phyloP scores from a whole-genome alignment of 1,139 yeast genomes.

The Geotrichum bryndzae region DNA sequence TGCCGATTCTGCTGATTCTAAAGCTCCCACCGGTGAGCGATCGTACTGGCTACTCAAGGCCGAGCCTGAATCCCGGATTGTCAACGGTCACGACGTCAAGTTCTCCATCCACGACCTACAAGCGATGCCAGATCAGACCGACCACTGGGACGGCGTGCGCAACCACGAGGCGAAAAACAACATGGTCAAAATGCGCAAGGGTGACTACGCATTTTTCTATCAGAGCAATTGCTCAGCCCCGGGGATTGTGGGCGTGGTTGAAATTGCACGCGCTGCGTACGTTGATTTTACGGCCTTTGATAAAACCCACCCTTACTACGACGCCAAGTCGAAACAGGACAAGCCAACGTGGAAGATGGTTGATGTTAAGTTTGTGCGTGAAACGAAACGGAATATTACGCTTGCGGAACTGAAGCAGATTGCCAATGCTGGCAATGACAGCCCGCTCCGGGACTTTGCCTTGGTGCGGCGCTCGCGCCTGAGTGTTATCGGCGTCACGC shows the following conservation, averaged over 20 bases:
- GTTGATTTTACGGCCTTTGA: constrained; percentile 40
- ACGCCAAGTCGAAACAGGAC: constrained; percentile 39
- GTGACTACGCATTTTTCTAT: constrained; percentile 46
- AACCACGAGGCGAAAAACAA: constrained; percentile 50
- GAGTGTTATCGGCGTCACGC: constrained; percentile 46
- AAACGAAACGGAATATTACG: constrained; percentile 40
- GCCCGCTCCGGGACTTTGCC: constrained; percentile 35
- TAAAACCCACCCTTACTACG: constrained; percentile 42
- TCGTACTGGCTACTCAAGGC: constrained; percentile 50
- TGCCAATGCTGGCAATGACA: constrained; percentile 18
- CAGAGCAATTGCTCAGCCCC: constrained; percentile 54
- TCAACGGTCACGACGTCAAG: constrained; percentile 45
- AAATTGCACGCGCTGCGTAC: constrained; percentile 41
- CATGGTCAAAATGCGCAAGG: constrained; percentile 42
- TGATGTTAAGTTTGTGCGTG: constrained; percentile 41
- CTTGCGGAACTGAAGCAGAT: constrained; percentile 36
- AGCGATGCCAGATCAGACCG: constrained; percentile 25
- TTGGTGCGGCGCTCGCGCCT: constrained; percentile 44
- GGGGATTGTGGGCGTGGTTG: constrained; percentile 46
- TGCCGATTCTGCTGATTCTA: neutral
- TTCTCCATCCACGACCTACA: constrained; percentile 44
- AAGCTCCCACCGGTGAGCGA: constrained; percentile 17
- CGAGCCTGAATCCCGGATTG: constrained; percentile 46
- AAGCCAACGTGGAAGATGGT: constrained; percentile 52
- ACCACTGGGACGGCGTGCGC: constrained; percentile 54